Evolutionary conservation across 441 rosid species (phyloP).

Genomic region (Dalechampia spathulata): DNA sequence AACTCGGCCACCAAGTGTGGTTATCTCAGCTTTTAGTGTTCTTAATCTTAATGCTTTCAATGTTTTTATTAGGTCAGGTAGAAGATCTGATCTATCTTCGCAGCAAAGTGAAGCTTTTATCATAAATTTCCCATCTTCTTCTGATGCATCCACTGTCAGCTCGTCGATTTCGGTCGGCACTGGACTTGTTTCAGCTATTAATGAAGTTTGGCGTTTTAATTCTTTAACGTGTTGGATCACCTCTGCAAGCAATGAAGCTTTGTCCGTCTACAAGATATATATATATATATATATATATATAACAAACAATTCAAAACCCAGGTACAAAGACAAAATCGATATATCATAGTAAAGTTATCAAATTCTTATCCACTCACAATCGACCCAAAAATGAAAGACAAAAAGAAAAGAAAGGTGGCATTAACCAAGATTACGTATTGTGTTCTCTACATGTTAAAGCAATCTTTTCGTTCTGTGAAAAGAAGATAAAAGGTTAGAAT

Average conservation of each 20-base stretch:
- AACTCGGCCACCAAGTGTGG: conserved; percentile 83
- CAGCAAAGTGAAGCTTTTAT: conserved; percentile 91
- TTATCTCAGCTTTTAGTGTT: conserved; percentile 86
- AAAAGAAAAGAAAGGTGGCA: neutral
- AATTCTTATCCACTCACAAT: neutral
- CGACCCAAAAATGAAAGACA: neutral
- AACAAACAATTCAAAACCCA: neutral
- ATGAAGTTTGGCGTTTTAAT: conserved; percentile 67
- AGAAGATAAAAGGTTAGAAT: neutral
- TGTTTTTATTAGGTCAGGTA: conserved; percentile 82
- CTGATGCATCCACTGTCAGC: conserved; percentile 69
- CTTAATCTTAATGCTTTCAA: conserved; percentile 66
- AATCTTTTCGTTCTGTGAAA: conserved; percentile 3
- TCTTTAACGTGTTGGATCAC: conserved; percentile 96
- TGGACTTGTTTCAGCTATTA: conserved; percentile 72
- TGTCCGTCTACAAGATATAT: conserved; percentile 60
- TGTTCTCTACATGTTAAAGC: neutral
- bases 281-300: too few species aligned
- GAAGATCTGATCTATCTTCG: conserved; percentile 80
- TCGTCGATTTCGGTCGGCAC: conserved; percentile 84
- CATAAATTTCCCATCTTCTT: conserved; percentile 73
- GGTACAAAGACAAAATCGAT: neutral
- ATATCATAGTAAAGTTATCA: neutral
- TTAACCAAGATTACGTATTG: neutral
- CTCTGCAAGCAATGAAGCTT: conserved; percentile 92